Base-by-base conservation (phyloP, 352 stramenopile species). In the Pythium insidiosum region DNA sequence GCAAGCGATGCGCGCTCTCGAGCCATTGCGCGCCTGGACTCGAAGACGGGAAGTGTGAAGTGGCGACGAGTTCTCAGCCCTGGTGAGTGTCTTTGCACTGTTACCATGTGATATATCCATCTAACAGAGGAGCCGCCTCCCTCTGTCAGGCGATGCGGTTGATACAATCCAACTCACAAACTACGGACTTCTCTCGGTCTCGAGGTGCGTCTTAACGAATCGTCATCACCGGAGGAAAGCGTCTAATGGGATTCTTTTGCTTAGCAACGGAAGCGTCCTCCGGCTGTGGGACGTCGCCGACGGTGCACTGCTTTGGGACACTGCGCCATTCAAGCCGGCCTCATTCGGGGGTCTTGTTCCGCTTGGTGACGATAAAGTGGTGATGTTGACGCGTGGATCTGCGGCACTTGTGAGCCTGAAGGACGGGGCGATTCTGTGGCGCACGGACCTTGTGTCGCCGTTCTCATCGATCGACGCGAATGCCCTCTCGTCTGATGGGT, bases 261-360 rank as follows among this genome's bases (percentile, higher is more conserved):
- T n/a, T 47, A 85, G 73, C 22, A 29, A 50, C 44, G 72, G 62
- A 25, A 77, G 63, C 47, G 73, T 81, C 46, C 46, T 89, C 37
- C 62, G 76, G 3, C 55, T 89, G 43, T 92, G 79, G 79, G 76
- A 92, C 38, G 34, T 61, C 0, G 61, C 63, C 1, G 54, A 81
- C 18, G 79, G 79, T 11, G 56, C 65, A n/a, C 39, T 92, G 34
- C 43, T 85, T 10, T 92, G 79, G 79, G 73, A 92, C 43, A 68
- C 71, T 38, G 48, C 74, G 11, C 63, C 57, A 7, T 66, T 56
- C 37, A n/a, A 52, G 7, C 21, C 60, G 19, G 47, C 48, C 3
- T 37, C 67, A 15, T 80, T 84, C 38, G 53, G 48, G 16, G 63
- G 58, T 0, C 45, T 82, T 15, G 66, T 84, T 21, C 50, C 66